Evolutionary conservation across 768 basidiomycete genomes (phyloP), one percentile per base, ranked within the genome.

Genomic region (Hygrocybe punicea): DNA sequence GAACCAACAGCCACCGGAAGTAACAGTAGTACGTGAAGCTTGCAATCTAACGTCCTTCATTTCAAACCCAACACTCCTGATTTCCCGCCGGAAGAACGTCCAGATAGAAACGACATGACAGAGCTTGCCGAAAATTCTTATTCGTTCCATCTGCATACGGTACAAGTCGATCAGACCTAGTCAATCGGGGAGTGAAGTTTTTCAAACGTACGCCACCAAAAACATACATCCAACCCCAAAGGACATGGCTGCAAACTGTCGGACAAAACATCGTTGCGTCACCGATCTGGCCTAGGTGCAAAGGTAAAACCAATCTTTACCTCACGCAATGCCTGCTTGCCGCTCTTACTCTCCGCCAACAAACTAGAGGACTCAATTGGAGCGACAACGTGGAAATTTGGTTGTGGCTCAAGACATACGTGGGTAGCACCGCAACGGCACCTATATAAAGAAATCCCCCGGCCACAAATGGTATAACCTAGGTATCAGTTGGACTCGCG

Each of bases 391-490:
- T 35, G 42, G 17, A 33, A 33, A 45, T 42, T 14, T 3, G 16
- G 7, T 45, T 19, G 14, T 45, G 44, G 9, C 10, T 16, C 23
- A 23, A 42, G 17, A 80, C 89, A 67, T 80, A 92, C 90, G 89
- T 91, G 63, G 93, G 93, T 58, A 94, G 75, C 58, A 94, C 92
- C 48, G 92, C 91, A 56, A 95, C 93, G 29, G 91, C 90, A 24
- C 92, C 93, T 67, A 96, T 94, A 73, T 94, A 95, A 65, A 96
- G 75, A 76, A 95, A 97, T 16, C 92, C 92, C 61, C 91, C 91
- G 34, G 91, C 91, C 45, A 92, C 91, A 67, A 91, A 91, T 14
- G 91, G 90, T 60, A 93, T 91, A 46, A 93, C 89, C 90, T 92
- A 63, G 23, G 63, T 55, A 39, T 50, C 52, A 25, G 53, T 65